Evolutionary conservation across 495 filamentous ascomycete species (phyloP).

Genomic region (Aspergillus biplanus): DNA sequence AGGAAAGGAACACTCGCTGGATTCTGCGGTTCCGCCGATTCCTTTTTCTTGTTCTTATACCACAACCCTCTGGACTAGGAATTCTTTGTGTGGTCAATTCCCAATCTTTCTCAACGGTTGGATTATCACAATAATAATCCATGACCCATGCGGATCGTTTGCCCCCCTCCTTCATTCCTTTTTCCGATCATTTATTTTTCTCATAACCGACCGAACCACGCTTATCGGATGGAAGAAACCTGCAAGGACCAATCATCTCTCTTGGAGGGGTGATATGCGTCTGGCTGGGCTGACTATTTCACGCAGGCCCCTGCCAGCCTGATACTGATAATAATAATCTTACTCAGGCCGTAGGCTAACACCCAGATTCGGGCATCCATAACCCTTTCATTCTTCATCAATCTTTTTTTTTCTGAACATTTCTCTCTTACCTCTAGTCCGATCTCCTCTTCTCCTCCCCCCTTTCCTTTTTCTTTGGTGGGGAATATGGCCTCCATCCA

Average conservation of each 20-base stretch:
- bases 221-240: conserved; percentile 21
- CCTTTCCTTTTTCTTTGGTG: not conserved
- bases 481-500: not conserved
- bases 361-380: conserved; percentile 10
- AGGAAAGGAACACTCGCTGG: not conserved
- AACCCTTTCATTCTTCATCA: not conserved
- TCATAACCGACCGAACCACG: conserved; percentile 30
- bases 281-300: conserved; percentile 18
- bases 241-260: conserved; percentile 18
- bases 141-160: not conserved
- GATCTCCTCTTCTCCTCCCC: not conserved
- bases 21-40: conserved; percentile 13
- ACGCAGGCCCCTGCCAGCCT: conserved; percentile 17
- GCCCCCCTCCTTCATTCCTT: conserved; percentile 3
- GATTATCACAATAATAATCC: conserved; percentile 11
- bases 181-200: conserved; percentile 18
- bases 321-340: conserved; percentile 7
- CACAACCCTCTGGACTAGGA: not conserved
- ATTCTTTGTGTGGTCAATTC: not conserved
- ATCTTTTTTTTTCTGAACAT: too few relatives aligned
- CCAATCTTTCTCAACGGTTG: not conserved
- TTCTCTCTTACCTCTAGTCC: too few relatives aligned
- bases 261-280: conserved; percentile 19
- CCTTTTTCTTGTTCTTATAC: conserved; percentile 15
- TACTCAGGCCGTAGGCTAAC: conserved; percentile 5